Conservation (phyloP, 2,329 filamentous ascomycete genomes). For the Neopestalotiopsis sp. region DNA sequence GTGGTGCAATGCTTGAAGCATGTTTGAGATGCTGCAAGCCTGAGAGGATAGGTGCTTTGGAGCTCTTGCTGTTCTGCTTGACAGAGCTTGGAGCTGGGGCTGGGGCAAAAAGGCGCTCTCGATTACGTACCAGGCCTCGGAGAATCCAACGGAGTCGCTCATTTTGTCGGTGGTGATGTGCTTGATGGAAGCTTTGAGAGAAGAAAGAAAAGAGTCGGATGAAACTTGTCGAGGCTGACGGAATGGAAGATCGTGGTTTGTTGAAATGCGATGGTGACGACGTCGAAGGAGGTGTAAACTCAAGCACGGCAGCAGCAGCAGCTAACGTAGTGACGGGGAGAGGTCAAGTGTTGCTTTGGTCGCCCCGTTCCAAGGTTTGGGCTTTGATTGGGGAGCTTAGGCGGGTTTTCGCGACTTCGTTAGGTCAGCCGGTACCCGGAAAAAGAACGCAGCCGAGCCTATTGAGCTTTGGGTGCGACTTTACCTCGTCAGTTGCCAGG, state of each 20-base stretch:
- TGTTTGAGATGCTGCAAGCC: conserved; percentile 25
- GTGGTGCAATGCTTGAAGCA: neutral
- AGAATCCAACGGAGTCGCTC: conserved; percentile 26
- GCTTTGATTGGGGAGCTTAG: conserved; percentile 18
- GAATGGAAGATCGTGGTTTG: conserved; percentile 16
- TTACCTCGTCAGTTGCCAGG: neutral
- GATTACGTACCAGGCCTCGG: conserved; percentile 43
- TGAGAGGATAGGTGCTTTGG: conserved; percentile 27
- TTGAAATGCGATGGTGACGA: conserved; percentile 14
- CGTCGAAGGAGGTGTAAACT: conserved; percentile 15
- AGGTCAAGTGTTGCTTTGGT: conserved; percentile 7
- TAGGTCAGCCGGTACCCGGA: conserved; percentile 14
- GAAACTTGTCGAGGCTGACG: conserved; percentile 20
- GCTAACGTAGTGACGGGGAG: conserved; percentile 10
- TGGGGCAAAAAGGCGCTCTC: conserved; percentile 24
- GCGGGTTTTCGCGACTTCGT: conserved; percentile 13
- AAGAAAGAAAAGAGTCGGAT: conserved; percentile 16
- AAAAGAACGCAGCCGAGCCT: conserved; percentile 1
- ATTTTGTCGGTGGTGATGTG: conserved; percentile 29
- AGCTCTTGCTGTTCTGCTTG: conserved; percentile 4
- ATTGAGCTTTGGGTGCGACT: neutral
- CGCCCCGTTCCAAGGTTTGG: conserved; percentile 16
- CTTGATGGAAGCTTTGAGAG: neutral
- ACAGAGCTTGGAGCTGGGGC: conserved; percentile 17
- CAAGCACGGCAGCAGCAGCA: conserved; percentile 10